Evolutionary conservation across 2,329 filamentous ascomycete species (phyloP), one percentile per base, ranked within the genome.

Genomic region (Rhytidhysteron rufulum): DNA sequence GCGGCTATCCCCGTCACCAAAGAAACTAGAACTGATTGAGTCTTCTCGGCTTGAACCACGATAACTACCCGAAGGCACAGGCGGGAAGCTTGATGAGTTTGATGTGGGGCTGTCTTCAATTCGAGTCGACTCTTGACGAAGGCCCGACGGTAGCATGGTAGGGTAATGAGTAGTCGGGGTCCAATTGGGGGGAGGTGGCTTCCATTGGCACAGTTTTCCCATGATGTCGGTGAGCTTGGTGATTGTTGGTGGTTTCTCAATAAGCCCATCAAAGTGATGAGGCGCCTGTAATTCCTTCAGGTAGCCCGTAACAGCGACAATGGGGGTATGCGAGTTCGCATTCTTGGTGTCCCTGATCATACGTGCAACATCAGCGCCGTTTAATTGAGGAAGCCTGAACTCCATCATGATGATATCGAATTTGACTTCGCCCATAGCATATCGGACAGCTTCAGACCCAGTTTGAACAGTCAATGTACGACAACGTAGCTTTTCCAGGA

Each of bases 321-420:
- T 95, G 0, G 93, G 93, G 0, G 93, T 98, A 53, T 93, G 83
- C 0, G 87, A 86, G 61, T 98, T 98, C 43, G 88, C 82, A 62
- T 96, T 96, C 70, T 91, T 93, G 1, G 91, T 96, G 61, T 97
- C 91, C 34, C 93, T 83, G 51, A 98, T 89, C 93, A 98, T 98
- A 24, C 93, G 85, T 37, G 93, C 91, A 41, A 98, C 88, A 61
- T 98, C 93, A 10, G 88, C 86, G 18, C 93, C 93, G 54, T 89
- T 97, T 58, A 97, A 89, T 58, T 95, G 88, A 8, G 93, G 91
- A 33, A 98, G 73, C 62, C 91, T 94, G 70, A 89, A 96, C 67
- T 98, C 93, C 66, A 95, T 91, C 74, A 98, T 93, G 62, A 98
- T 96, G 54, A 96, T 88, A 66, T 98, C 93, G 59, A 97, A 98